These are phyloP conservation scores for Delphinella strobiligena DNA, from an alignment of 2,329 filamentous ascomycete genomes.

Conservation along the genomic window DNA sequence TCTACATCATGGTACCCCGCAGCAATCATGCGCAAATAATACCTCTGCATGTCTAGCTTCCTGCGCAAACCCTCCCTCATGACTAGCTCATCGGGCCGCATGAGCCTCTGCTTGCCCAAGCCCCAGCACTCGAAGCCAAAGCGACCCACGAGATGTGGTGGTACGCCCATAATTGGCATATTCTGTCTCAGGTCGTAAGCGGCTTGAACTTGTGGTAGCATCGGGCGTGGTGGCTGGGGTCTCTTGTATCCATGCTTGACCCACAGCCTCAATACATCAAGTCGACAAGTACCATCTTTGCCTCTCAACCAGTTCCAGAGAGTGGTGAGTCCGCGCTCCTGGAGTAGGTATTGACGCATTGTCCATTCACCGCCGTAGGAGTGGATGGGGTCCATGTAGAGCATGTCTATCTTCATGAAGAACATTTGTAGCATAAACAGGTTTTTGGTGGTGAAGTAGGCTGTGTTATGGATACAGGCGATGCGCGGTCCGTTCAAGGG, in stretches of 20 bases:
- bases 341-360: slow-evolving; percentile 40
- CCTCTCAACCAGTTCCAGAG: slow-evolving; percentile 50
- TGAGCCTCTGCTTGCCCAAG: slow-evolving; percentile 28
- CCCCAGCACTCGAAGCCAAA: slow-evolving; percentile 31
- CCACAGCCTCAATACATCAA: slow-evolving; percentile 45
- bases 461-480: slow-evolving; percentile 39
- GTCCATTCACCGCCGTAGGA: slow-evolving; percentile 37
- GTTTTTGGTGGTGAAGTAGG: slow-evolving; percentile 47
- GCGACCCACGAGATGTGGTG: slow-evolving; percentile 39
- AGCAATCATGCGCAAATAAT: slow-evolving; percentile 45
- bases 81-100: slow-evolving; percentile 47
- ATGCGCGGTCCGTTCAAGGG: slow-evolving; percentile 44
- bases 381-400: slow-evolving; percentile 50
- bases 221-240: slow-evolving; percentile 1
- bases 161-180: slow-evolving; percentile 39
- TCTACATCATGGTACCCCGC: slow-evolving; percentile 50
- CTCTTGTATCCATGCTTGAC: slow-evolving; percentile 44
- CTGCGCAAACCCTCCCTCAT: slow-evolving; percentile 43
- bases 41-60: slow-evolving; percentile 39
- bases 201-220: slow-evolving; percentile 5
- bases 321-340: slow-evolving; percentile 18
- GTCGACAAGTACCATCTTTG: slow-evolving; percentile 39
- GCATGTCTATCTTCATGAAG: slow-evolving; percentile 60
- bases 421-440: slow-evolving; percentile 53
- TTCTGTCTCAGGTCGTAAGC: slow-evolving; percentile 15